phyloP scores from a whole-genome alignment of 768 basidiomycete genomes.

The Gloeopeniophorella convolvens region DNA sequence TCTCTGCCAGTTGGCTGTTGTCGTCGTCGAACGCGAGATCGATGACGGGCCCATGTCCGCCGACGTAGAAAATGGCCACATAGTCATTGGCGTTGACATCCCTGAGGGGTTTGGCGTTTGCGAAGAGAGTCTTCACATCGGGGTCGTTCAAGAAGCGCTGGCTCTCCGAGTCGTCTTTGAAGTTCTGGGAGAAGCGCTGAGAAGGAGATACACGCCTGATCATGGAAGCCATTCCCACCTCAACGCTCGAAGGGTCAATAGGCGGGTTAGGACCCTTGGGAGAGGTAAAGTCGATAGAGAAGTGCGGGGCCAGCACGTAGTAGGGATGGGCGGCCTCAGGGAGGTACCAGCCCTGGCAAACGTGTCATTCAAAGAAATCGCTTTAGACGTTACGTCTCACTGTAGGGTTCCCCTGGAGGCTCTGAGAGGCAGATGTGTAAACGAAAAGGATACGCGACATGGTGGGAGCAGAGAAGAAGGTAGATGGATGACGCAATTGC shows the following conservation, averaged over 20 bases:
- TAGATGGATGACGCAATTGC: too few relatives aligned
- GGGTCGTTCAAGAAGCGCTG: constrained; percentile 54
- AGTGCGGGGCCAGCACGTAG: constrained; percentile 31
- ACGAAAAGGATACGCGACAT: constrained; percentile 53
- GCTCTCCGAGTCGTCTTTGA: constrained; percentile 45
- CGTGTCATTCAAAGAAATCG: not conserved
- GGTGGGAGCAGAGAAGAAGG: not conserved
- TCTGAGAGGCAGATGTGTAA: constrained; percentile 60
- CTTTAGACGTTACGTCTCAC: constrained; percentile 30
- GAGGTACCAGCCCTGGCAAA: constrained; percentile 64
- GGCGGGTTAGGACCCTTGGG: constrained; percentile 60
- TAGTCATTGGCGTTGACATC: constrained; percentile 57
- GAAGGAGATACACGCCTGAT: not conserved
- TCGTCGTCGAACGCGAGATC: constrained; percentile 55
- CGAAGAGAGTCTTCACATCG: constrained; percentile 43
- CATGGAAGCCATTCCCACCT: constrained; percentile 31
- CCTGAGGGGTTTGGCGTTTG: constrained; percentile 50
- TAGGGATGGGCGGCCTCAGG: constrained; percentile 46
- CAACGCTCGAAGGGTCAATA: constrained; percentile 49
- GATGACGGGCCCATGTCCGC: constrained; percentile 73
- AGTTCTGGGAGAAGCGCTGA: constrained; percentile 31
- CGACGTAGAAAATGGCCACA: constrained; percentile 71
- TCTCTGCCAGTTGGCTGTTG: constrained; percentile 51
- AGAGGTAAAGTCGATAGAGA: constrained; percentile 39
- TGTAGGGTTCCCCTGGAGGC: constrained; percentile 43